Base-by-base conservation (phyloP, 495 filamentous ascomycete species). In the Annulohypoxylon bovei region DNA sequence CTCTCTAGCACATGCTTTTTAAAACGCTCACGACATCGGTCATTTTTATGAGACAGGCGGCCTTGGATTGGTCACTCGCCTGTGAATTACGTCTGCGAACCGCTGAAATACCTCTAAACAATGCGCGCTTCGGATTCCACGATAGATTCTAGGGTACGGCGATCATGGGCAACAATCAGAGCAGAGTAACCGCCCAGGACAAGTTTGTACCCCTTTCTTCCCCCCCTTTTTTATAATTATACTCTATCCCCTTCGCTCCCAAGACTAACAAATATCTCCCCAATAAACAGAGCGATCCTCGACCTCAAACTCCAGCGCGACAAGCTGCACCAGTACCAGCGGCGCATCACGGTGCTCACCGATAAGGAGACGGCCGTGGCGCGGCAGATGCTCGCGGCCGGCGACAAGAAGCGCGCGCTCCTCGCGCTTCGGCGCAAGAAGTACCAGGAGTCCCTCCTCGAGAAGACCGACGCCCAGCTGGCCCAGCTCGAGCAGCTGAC, bases 221-320 rank as follows among this genome's bases (percentile, higher is more conserved):
- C 16, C 40, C 32, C 14, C 55, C 25, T 50, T 66, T 33, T 22
- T 32, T 14, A 28, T 54, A 28, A 20, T 12, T 54, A 16, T 16
- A 6, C 6, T 42, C 33, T 65, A 59, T 30, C 32, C 12, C 22
- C 39, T 54, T 11, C 35, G 25, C 27, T 47, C 52, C 64, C 4
- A n/a, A 9, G 11, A 12, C 49, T 40, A 30, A 53, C 46, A 0
- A 12, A 14, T 7, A 14, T 37, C n/a, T 6, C 7, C 52, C 2
- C n/a, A 59, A 9, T n/a, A 1, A 22, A 30, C 53, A 82, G 82
- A 72, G 95, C 95, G 35, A 98, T 98, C 78, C 90, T 98, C 63
- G 93, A 98, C 81, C 89, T 99, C 77, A 98, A 98, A 80, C 92
- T 89, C 82, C 96, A 99, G 81, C 94, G 95, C 77, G 95, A 99